Conservation (phyloP, 129 eudicot species). For the Pittosporum tobira region DNA sequence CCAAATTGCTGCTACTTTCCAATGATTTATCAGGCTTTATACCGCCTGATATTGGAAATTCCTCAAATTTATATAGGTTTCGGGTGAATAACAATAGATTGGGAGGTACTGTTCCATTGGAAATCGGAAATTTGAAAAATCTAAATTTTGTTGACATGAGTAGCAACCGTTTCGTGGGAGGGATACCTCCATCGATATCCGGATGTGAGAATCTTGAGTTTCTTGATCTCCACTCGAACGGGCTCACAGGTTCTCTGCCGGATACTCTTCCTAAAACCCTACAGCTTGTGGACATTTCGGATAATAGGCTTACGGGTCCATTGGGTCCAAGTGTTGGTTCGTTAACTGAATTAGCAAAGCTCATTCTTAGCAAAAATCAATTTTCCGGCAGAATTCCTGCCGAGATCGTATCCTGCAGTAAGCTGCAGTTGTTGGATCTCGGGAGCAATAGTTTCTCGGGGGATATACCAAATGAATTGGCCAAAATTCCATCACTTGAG, state of each 20-base stretch:
- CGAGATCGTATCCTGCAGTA: slow-evolving; percentile 61
- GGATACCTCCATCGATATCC: slow-evolving; percentile 57
- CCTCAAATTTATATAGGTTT: slow-evolving; percentile 69
- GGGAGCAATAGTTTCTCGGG: slow-evolving; percentile 83
- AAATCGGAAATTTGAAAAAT: slow-evolving; percentile 62
- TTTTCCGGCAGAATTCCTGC: slow-evolving; percentile 67
- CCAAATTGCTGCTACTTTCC: slow-evolving; percentile 62
- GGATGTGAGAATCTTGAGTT: slow-evolving; percentile 69
- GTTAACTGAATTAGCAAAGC: slow-evolving; percentile 59
- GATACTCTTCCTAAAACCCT: slow-evolving; percentile 60
- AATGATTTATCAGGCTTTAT: slow-evolving; percentile 75
- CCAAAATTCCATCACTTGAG: slow-evolving; percentile 69
- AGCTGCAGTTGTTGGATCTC: slow-evolving; percentile 66
- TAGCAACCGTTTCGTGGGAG: slow-evolving; percentile 55
- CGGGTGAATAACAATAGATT: slow-evolving; percentile 52
- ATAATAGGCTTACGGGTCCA: slow-evolving; percentile 57
- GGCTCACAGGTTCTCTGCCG: slow-evolving; percentile 56
- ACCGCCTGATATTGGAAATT: slow-evolving; percentile 81
- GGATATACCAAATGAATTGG: slow-evolving; percentile 67
- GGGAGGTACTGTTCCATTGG: slow-evolving; percentile 72
- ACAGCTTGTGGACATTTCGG: slow-evolving; percentile 70
- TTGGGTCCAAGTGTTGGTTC: slow-evolving; percentile 44
- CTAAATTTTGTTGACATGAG: slow-evolving; percentile 79
- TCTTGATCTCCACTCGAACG: slow-evolving; percentile 88
- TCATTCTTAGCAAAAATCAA: slow-evolving; percentile 59